A percentile compares a stretch with the other conserved stretches of the same genome.
Evolutionary conservation across 2,329 filamentous ascomycete genomes (phyloP).

Genomic region (Microdochium nivale): DNA sequence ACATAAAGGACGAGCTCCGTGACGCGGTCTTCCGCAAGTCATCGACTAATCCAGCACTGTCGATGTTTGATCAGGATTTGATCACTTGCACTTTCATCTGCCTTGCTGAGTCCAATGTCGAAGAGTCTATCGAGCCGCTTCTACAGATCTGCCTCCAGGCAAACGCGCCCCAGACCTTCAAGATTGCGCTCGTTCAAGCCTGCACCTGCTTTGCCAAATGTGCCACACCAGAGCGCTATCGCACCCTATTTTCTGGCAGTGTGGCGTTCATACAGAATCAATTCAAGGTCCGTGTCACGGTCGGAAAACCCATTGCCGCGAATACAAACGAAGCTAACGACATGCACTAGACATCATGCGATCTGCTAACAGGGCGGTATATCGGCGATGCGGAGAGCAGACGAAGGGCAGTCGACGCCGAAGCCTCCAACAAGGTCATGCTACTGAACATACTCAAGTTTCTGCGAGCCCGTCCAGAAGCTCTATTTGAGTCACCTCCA

Average conservation of each 20-base stretch:
- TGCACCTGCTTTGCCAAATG: conserved; percentile 52
- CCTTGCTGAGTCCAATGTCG: conserved; percentile 52
- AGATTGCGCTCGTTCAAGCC: conserved; percentile 52
- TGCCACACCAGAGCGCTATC: conserved; percentile 40
- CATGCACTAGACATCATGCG: conserved; percentile 1
- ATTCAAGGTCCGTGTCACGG: conserved; percentile 38
- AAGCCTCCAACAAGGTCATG: conserved; percentile 29
- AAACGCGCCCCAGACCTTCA: conserved; percentile 50
- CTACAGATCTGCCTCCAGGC: conserved; percentile 46
- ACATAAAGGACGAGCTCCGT: conserved; percentile 60
- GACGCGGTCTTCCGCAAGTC: conserved; percentile 55
- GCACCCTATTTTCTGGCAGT: conserved; percentile 44
- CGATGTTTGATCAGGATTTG: conserved; percentile 51
- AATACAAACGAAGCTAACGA: neutral
- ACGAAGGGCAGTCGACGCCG: conserved; percentile 28
- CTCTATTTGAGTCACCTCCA: conserved; percentile 34
- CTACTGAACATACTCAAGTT: conserved; percentile 48
- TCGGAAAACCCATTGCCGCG: neutral
- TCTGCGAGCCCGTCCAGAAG: conserved; percentile 43
- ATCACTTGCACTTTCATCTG: conserved; percentile 61
- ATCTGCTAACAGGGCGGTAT: conserved; percentile 26
- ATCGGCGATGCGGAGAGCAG: conserved; percentile 28
- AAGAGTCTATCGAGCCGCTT: conserved; percentile 47
- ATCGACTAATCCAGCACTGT: conserved; percentile 34
- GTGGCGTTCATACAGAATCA: conserved; percentile 48